These are phyloP conservation scores for Poronia punctata DNA, from an alignment of 495 filamentous ascomycete genomes.

Conservation along the genomic window DNA sequence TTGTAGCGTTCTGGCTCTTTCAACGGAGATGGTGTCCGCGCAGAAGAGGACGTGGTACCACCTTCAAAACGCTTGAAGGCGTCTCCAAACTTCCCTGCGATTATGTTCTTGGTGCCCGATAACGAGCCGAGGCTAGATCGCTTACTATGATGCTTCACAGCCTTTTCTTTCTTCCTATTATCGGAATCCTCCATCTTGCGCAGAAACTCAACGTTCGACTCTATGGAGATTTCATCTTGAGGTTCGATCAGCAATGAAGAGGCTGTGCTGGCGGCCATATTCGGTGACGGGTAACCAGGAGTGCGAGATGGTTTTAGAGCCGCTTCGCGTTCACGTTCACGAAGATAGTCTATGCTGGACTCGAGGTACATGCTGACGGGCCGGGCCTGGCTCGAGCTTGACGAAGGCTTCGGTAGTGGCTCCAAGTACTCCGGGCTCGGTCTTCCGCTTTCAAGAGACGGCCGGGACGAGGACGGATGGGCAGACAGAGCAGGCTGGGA, in stretches of 20 bases:
- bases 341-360: slow-evolving; percentile 68
- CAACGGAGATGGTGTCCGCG: slow-evolving; percentile 48
- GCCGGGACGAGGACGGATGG: slow-evolving; percentile 62
- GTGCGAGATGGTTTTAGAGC: slow-evolving; percentile 28
- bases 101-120: slow-evolving; percentile 75
- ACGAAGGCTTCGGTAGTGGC: slow-evolving; percentile 28
- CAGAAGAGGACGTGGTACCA: slow-evolving; percentile 36
- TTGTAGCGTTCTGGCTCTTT: slow-evolving; percentile 46
- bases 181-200: slow-evolving; percentile 67
- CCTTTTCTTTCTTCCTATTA: slow-evolving; percentile 63
- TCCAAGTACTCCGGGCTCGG: slow-evolving; percentile 58
- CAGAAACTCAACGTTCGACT: slow-evolving; percentile 83
- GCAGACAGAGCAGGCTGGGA: slow-evolving; percentile 37
- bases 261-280: slow-evolving; percentile 29
- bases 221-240: slow-evolving; percentile 61
- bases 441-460: slow-evolving; percentile 70
- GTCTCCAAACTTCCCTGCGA: slow-evolving; percentile 88
- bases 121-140: slow-evolving; percentile 75
- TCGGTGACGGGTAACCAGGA: slow-evolving; percentile 30
- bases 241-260: slow-evolving; percentile 31
- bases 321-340: slow-evolving; percentile 51
- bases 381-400: slow-evolving; percentile 40
- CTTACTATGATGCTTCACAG: slow-evolving; percentile 63
- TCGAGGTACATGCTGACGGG: slow-evolving; percentile 74
- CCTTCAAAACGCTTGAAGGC: slow-evolving; percentile 91